phyloP scores from a whole-genome alignment of 2,329 filamentous ascomycete species.

The Aspergillus pseudotamarii region DNA sequence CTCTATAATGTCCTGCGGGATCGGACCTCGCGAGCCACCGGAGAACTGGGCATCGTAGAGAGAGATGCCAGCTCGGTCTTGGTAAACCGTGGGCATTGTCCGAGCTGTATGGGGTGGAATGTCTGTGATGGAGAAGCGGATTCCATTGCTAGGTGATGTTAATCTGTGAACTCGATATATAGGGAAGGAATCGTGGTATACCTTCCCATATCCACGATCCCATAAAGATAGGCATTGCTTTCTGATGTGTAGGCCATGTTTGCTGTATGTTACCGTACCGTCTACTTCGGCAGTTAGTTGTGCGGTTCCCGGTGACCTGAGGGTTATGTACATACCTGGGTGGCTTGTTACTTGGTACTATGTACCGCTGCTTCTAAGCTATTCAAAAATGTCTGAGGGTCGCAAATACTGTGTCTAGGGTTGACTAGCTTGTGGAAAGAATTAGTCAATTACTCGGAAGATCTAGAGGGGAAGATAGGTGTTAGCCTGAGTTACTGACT shows the following conservation, averaged over 20 bases:
- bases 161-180: background rate
- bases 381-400: background rate
- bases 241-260: background rate
- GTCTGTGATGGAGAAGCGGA: slow-evolving; percentile 87
- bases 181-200: slow-evolving; percentile 19
- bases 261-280: background rate
- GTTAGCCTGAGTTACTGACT: background rate
- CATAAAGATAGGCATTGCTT: slow-evolving; percentile 28
- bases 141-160: slow-evolving; percentile 67
- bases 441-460: background rate
- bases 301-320: background rate
- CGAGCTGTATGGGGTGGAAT: slow-evolving; percentile 72
- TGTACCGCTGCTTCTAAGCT: background rate
- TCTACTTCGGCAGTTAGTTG: background rate
- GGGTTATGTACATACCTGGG: background rate
- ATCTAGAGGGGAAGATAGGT: background rate
- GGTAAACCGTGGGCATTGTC: slow-evolving; percentile 75
- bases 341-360: background rate
- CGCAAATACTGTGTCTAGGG: background rate
- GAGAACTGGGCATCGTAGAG: slow-evolving; percentile 77
- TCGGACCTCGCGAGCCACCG: slow-evolving; percentile 51
- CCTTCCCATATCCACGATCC: slow-evolving; percentile 47
- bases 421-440: background rate
- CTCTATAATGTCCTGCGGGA: slow-evolving; percentile 61
- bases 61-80: slow-evolving; percentile 77